Conservation (phyloP, 2,329 filamentous ascomycete species). For the Colletotrichum cuscutae region DNA sequence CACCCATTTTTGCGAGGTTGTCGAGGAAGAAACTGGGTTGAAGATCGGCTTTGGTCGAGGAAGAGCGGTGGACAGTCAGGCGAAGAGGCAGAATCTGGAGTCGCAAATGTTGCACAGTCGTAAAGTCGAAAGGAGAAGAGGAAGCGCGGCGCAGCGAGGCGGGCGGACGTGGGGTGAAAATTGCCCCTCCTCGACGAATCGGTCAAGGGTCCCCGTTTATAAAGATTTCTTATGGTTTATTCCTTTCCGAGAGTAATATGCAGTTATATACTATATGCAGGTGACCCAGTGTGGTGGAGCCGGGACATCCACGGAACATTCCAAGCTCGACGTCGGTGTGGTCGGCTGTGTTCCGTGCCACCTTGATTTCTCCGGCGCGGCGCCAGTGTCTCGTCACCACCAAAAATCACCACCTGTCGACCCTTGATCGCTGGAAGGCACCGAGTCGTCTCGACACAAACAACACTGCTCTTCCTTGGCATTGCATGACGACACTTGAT, state of each 20-base stretch:
- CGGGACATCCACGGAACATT: conserved; percentile 21
- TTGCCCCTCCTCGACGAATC: conserved; percentile 33
- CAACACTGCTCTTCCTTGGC: background rate
- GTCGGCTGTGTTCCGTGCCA: background rate
- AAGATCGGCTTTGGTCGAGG: background rate
- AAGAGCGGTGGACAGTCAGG: background rate
- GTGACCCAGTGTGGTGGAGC: background rate
- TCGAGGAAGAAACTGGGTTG: conserved; percentile 14
- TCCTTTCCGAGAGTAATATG: background rate
- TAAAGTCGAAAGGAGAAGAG: conserved; percentile 3
- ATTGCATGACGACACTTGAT: conserved; percentile 7
- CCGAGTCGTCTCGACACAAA: conserved; percentile 1
- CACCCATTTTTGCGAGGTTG: conserved; percentile 47
- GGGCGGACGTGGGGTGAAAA: conserved; percentile 35
- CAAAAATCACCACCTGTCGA: conserved; percentile 22
- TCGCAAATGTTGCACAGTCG: conserved; percentile 13
- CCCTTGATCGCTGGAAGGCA: conserved; percentile 29
- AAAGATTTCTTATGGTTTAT: background rate
- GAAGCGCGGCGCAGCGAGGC: conserved; percentile 16
- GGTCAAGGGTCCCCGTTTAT: conserved; percentile 20
- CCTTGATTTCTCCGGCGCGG: conserved; percentile 21
- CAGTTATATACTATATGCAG: no score
- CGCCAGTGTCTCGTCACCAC: background rate
- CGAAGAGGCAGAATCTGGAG: conserved; percentile 17
- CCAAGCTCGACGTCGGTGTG: conserved; percentile 8